These are phyloP conservation scores for Phytopythium boreale DNA, from an alignment of 352 stramenopile genomes.

Conservation along the genomic window DNA sequence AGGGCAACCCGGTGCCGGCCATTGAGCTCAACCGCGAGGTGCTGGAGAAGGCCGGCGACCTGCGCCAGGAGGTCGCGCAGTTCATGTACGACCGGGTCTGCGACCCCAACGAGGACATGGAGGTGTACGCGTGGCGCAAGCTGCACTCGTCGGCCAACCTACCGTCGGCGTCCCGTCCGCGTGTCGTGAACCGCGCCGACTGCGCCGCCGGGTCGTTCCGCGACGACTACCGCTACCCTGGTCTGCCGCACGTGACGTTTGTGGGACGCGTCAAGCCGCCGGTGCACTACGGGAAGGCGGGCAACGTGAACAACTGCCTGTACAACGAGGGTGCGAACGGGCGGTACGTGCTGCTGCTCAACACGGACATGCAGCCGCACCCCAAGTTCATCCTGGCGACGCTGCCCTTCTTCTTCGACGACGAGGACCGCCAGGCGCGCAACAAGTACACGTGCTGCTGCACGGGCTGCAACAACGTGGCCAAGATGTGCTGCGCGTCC, in stretches of 20 bases:
- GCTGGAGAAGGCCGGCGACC: slow-evolving; percentile 73
- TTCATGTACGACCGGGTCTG: slow-evolving; percentile 89
- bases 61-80: slow-evolving; percentile 81
- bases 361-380: slow-evolving; percentile 87
- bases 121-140: slow-evolving; percentile 87
- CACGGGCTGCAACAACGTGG: slow-evolving; percentile 73
- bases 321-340: slow-evolving; percentile 86
- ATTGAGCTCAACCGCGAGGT: slow-evolving; percentile 79
- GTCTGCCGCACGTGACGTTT: slow-evolving; percentile 73
- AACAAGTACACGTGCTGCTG: slow-evolving; percentile 80
- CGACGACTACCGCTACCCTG: slow-evolving; percentile 84
- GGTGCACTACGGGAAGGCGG: slow-evolving; percentile 80
- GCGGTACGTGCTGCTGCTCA: slow-evolving; percentile 74
- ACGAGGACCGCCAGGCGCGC: slow-evolving; percentile 73
- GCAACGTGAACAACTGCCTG: slow-evolving; percentile 90
- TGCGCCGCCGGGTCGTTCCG: slow-evolving; percentile 81
- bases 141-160: slow-evolving; percentile 82
- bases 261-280: slow-evolving; percentile 75
- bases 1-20: slow-evolving; percentile 61
- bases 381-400: slow-evolving; percentile 81
- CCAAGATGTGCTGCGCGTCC: slow-evolving; percentile 81
- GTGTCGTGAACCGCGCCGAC: slow-evolving; percentile 71
- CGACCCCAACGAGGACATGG: slow-evolving; percentile 83
- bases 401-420: slow-evolving; percentile 86
- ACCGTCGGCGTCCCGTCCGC: slow-evolving; percentile 59